Conservation (phyloP, 495 filamentous ascomycete genomes). For the Penicillium atrosanguineum region DNA sequence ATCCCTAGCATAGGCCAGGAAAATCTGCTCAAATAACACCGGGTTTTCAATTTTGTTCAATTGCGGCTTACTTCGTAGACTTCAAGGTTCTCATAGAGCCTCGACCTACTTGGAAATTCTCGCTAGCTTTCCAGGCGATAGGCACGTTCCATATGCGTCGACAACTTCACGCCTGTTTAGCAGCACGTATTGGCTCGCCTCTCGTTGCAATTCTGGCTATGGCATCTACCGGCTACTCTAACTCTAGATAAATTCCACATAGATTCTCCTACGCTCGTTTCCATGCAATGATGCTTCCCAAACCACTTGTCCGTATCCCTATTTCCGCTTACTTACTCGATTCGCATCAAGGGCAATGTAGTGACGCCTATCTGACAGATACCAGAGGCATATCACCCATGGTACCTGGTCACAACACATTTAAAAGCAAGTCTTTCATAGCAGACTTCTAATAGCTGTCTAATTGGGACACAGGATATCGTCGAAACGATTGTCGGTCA, state of each 20-base stretch:
- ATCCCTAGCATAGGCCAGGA: constrained; percentile 38
- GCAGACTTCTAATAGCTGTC: too few relatives aligned
- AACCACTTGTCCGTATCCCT: not conserved
- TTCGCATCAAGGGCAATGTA: too few relatives aligned
- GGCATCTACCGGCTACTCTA: not conserved
- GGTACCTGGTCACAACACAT: too few relatives aligned
- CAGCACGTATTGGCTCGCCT: not conserved
- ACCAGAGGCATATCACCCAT: too few relatives aligned
- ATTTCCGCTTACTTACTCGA: too few relatives aligned
- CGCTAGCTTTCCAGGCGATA: not conserved
- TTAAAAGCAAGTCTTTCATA: too few relatives aligned
- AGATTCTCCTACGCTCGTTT: not conserved
- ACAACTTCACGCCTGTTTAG: not conserved
- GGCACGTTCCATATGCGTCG: not conserved
- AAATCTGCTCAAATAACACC: constrained; percentile 37
- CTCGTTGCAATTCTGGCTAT: not conserved
- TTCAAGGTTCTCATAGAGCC: not conserved
- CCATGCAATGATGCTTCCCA: not conserved
- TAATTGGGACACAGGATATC: too few relatives aligned
- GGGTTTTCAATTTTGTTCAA: constrained; percentile 33
- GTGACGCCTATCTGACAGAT: too few relatives aligned
- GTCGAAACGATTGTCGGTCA: too few relatives aligned
- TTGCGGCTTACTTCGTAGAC: not conserved
- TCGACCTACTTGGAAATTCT: not conserved
- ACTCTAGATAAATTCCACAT: not conserved